phyloP scores from a whole-genome alignment of 169 alveolate species.

The Babesia caballi region DNA sequence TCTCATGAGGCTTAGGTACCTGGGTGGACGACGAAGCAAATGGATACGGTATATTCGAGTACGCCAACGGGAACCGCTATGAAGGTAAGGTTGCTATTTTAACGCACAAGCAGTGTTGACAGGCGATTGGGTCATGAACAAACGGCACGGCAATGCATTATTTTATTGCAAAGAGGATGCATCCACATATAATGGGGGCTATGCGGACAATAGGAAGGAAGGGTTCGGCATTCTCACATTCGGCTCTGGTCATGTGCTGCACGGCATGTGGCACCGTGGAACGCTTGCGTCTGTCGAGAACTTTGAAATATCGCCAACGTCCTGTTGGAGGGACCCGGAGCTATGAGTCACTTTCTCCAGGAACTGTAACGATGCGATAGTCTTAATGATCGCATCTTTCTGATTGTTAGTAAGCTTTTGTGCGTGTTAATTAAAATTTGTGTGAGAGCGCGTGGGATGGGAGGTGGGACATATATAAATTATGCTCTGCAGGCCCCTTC shows the following conservation, averaged over 20 bases:
- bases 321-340: slow-evolving; percentile 78
- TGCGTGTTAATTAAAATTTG: too few relatives aligned
- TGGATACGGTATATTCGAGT: slow-evolving; percentile 89
- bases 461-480: too few relatives aligned
- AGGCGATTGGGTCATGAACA: slow-evolving; percentile 91
- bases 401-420: too few relatives aligned
- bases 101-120: too few relatives aligned
- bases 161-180: slow-evolving; percentile 89
- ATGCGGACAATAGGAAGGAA: slow-evolving; percentile 82
- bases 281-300: slow-evolving; percentile 62
- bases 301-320: slow-evolving; percentile 66
- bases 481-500: too few relatives aligned
- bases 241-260: slow-evolving; percentile 76
- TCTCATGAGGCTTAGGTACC: slow-evolving; percentile 69
- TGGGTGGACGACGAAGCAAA: slow-evolving; percentile 94
- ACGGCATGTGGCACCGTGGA: slow-evolving; percentile 80
- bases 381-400: too few relatives aligned
- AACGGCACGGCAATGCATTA: slow-evolving; percentile 85
- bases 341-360: neutral
- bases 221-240: slow-evolving; percentile 85
- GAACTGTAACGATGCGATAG: too few relatives aligned
- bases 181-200: slow-evolving; percentile 86
- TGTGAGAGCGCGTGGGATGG: too few relatives aligned
- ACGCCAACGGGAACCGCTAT: slow-evolving; percentile 90
- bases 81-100: slow-evolving; percentile 47